Base-by-base conservation (phyloP, 2,329 filamentous ascomycete species). In the Epichloe brachyelytri region DNA sequence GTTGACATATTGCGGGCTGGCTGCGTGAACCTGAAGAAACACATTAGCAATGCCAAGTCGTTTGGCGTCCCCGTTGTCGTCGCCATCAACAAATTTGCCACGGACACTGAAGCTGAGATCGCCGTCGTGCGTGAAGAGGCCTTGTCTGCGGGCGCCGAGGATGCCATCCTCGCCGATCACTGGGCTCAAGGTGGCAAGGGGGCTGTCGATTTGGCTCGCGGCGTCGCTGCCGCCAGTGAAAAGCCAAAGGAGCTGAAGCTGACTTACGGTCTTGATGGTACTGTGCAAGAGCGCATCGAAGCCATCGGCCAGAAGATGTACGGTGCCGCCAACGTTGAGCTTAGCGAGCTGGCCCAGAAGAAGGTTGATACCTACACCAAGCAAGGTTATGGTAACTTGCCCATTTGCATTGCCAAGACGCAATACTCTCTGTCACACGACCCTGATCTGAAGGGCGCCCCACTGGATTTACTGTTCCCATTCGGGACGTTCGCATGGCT, bases 381-480 rank as follows among this genome's bases (percentile, higher is more conserved):
- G 65, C 93, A 97, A 69, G 93, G 93, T 44, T 94, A 91, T 62
- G 86, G 85, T 20, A 88, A 95, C 68, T 74, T 98, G 57, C 93
- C 93, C 37, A 95, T 97, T 63, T 98, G 93, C 68, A 80, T 97
- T 57, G 93, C 93, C 55, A 98, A 98, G 82, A 98, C 93, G 14
- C 93, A 98, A 69, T 98, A 98, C 74, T 95, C 88, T 36, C 77
- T 98, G 46, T 93, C 86, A 53, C 91, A 97, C 68, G 89, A 98
- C 66, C 85, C 91, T 2, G 82, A 86, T 11, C 77, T 97, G 60
- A 98, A 98, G 79, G 93, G 93, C 55, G 93, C 93, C 8, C 93
- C 22, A 87, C 84, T 4, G 93, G 91, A 53, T 98, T 97, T 69
- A 94, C 88, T 0, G 82, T 98, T 5, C 93, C 93, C 2, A 95